Base-by-base conservation (phyloP, 1,139 yeast genomes). In the Debaryomyces nepalensis region DNA sequence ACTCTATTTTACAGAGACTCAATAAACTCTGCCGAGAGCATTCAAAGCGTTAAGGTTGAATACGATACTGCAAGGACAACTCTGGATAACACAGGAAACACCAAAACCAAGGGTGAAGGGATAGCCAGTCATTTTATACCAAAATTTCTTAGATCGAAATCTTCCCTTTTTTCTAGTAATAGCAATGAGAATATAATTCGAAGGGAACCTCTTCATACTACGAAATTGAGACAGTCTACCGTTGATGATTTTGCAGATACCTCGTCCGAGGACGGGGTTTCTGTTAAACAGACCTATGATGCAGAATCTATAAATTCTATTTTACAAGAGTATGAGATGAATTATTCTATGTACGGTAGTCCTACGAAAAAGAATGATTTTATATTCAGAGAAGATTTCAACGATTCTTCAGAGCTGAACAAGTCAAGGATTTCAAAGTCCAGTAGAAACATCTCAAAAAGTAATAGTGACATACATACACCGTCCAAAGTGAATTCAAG, bases 211-310 rank as follows among this genome's bases (percentile, higher is more conserved):
- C 19, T 27, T 21, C 12, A 16, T 16, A 33, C 9, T 5, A 30
- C 22, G 10, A 32, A 32, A 12, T 12, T 18, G 11, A 55, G 50
- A 44, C 55, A 55, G 15, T 54, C 64, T 12, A 59, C 66, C 2
- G 43, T 68, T 11, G 68, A 61, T 10, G 77, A 71, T 41, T 70
- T 72, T 50, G 77, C 77, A 12, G 77, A 72, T 50, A 67, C 76
- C 9, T 59, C 71, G 0, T 61, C 67, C 8, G 58, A 58, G 8
- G 63, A 57, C 6, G 54, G 51, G 23, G 49, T 31, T 10, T 42
- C 51, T 7, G 32, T 15, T 4, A 29, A 38, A 7, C 37, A 47
- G 14, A 51, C 51, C 5, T 38, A 38, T 19, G 68, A 63, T 41
- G 56, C 64, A 1, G 73, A 65, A 22, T 66, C 72, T 11, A 58